Percentiles rank a stretch among this genome's conserved stretches.
Evolutionary conservation across 2,329 filamentous ascomycete species (phyloP).

Genomic region (Monosporascus ibericus): DNA sequence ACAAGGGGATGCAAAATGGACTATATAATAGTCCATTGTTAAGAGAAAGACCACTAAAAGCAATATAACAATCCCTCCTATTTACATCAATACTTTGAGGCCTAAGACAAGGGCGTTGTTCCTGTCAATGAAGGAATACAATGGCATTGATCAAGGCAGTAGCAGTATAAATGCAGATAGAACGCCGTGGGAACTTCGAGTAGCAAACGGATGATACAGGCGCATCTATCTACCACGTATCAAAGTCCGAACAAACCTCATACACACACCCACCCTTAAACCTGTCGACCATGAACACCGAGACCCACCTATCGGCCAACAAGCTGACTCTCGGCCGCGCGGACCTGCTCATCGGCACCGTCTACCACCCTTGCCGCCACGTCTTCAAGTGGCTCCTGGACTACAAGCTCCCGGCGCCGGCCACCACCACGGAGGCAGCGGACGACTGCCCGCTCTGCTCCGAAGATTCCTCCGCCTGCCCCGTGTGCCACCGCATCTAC

Average conservation of each 20-base stretch:
- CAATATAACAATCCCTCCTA: no score
- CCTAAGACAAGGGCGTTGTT: no score
- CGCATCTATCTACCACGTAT: background rate
- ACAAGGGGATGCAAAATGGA: no score
- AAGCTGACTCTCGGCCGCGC: conserved; percentile 4
- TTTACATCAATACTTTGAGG: no score
- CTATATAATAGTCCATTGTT: no score
- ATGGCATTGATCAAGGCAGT: background rate
- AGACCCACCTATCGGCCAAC: background rate
- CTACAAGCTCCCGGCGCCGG: conserved; percentile 1
- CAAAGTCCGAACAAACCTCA: background rate
- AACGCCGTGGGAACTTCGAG: background rate
- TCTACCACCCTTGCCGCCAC: conserved; percentile 7
- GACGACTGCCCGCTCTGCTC: conserved; percentile 3
- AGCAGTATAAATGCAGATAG: no score
- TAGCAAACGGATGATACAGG: no score
- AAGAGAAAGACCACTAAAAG: no score
- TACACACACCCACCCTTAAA: background rate
- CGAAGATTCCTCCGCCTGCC: background rate
- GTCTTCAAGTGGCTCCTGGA: conserved; percentile 9
- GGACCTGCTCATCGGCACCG: conserved; percentile 6
- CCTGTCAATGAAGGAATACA: background rate
- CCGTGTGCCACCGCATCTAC: conserved; percentile 2
- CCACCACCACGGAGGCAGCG: conserved; percentile 1
- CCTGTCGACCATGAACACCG: background rate